A percentile compares a stretch with the other conserved stretches of the same genome.
Evolutionary conservation across 208 protist species (phyloP).

Genomic region (Trypanosoma boissoni): DNA sequence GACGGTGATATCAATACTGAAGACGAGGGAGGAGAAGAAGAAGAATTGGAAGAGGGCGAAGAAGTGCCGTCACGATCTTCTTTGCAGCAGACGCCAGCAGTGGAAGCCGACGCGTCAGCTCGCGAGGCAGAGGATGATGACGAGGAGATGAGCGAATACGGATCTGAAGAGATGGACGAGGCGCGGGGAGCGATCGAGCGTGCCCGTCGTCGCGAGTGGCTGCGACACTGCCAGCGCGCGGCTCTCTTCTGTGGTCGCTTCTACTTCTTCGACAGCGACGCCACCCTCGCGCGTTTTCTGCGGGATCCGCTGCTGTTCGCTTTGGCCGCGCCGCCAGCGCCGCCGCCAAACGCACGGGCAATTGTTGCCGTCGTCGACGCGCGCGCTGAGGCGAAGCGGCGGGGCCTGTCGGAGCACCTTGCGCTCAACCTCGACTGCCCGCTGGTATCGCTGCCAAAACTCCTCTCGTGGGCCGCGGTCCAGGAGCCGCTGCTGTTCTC

Average conservation of each 20-base stretch:
- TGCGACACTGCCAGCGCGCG: slow-evolving; percentile 36
- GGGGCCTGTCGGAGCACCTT: slow-evolving; percentile 60
- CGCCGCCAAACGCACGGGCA: slow-evolving; percentile 24
- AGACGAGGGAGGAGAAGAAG: too few relatives aligned
- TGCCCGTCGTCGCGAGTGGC: slow-evolving; percentile 22
- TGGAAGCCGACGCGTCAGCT: neutral
- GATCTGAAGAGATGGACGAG: slow-evolving; percentile 72
- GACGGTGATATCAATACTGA: too few relatives aligned
- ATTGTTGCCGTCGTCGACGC: slow-evolving; percentile 23
- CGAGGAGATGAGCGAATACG: slow-evolving; percentile 65
- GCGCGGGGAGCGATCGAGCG: slow-evolving; percentile 41
- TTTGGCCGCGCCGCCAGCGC: slow-evolving; percentile 61
- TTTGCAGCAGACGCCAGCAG: too few relatives aligned
- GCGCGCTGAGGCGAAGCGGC: slow-evolving; percentile 31
- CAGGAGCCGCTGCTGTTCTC: slow-evolving; percentile 50
- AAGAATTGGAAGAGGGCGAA: too few relatives aligned
- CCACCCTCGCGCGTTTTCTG: slow-evolving; percentile 51
- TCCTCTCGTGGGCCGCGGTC: slow-evolving; percentile 76
- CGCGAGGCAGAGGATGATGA: slow-evolving; percentile 31
- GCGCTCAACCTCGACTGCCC: slow-evolving; percentile 59
- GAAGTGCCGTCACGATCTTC: too few relatives aligned
- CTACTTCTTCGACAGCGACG: slow-evolving; percentile 79
- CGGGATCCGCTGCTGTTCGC: slow-evolving; percentile 69
- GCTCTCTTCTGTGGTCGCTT: slow-evolving; percentile 54
- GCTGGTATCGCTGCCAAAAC: slow-evolving; percentile 64